A percentile compares a stretch with the other conserved stretches of the same genome.
phyloP scores from a whole-genome alignment of 768 basidiomycete genomes.

The Amanita exitialis region DNA sequence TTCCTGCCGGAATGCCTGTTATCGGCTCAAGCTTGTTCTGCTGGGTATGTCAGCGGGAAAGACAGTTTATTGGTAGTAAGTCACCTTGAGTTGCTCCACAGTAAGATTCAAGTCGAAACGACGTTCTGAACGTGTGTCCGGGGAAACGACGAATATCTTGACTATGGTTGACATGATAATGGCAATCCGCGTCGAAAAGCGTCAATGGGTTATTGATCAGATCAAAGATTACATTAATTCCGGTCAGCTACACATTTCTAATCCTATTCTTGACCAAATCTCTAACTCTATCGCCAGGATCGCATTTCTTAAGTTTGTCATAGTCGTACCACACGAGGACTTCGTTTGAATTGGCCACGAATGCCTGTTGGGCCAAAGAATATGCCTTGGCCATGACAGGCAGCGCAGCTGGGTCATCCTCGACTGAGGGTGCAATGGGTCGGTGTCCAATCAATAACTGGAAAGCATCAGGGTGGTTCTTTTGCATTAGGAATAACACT shows the following conservation, averaged over 20 bases:
- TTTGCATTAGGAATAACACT: slow-evolving; percentile 13
- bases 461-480: slow-evolving; percentile 2
- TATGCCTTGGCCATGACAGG: slow-evolving; percentile 45
- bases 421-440: slow-evolving; percentile 22
- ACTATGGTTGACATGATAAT: slow-evolving; percentile 25
- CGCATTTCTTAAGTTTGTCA: slow-evolving; percentile 50
- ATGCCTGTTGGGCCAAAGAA: slow-evolving; percentile 49
- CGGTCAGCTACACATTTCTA: neutral
- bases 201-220: neutral
- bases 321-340: slow-evolving; percentile 76
- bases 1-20: slow-evolving; percentile 77
- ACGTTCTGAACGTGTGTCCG: slow-evolving; percentile 86
- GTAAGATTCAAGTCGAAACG: slow-evolving; percentile 69
- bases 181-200: no score
- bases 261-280: slow-evolving; percentile 20
- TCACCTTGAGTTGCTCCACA: slow-evolving; percentile 76
- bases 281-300: slow-evolving; percentile 42
- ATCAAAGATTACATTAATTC: neutral
- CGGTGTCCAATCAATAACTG: slow-evolving; percentile 61
- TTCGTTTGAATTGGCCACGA: slow-evolving; percentile 58
- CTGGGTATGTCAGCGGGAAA: slow-evolving; percentile 4
- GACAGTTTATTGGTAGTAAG: neutral
- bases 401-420: slow-evolving; percentile 33
- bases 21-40: slow-evolving; percentile 80
- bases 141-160: slow-evolving; percentile 73